These are phyloP conservation scores for Salinomyces thailandicus DNA, from an alignment of 2,329 filamentous ascomycete species.

Conservation along the genomic window DNA sequence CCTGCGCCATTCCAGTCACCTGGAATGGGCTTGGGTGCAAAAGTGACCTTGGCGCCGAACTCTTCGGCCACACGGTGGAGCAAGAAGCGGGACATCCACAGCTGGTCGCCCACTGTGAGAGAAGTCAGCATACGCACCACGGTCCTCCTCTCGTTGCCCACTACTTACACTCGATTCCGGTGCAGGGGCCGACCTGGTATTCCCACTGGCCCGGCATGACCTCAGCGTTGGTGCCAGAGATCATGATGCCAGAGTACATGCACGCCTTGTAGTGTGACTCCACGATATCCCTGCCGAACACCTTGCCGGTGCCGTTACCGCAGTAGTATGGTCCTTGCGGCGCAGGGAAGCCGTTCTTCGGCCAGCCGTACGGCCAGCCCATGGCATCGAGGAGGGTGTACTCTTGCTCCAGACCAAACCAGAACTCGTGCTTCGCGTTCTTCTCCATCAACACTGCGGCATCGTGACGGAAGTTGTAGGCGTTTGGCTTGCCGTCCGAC, in stretches of 20 bases:
- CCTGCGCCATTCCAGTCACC: constrained; percentile 97
- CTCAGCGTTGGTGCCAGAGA: constrained; percentile 97
- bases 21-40: constrained; percentile 89
- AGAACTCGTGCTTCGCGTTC: constrained; percentile 72
- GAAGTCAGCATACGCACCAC: constrained; percentile 20
- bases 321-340: constrained; percentile 96
- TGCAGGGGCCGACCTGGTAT: constrained; percentile 88
- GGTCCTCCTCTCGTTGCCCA: no score
- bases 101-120: constrained; percentile 73
- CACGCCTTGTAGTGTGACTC: constrained; percentile 88
- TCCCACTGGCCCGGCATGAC: constrained; percentile 98
- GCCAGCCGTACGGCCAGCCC: constrained; percentile 89
- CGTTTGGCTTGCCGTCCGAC: constrained; percentile 88
- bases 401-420: constrained; percentile 98
- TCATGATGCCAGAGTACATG: constrained; percentile 80
- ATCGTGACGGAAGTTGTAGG: constrained; percentile 96
- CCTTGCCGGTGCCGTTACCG: constrained; percentile 93
- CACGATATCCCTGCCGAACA: constrained; percentile 95
- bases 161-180: constrained; percentile 66
- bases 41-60: constrained; percentile 89
- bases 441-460: constrained; percentile 80
- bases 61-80: constrained; percentile 89
- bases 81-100: constrained; percentile 87
- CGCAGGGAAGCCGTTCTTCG: constrained; percentile 75
- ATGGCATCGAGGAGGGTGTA: constrained; percentile 84